phyloP scores from a whole-genome alignment of 768 basidiomycete species.

The Jaapia argillacea region DNA sequence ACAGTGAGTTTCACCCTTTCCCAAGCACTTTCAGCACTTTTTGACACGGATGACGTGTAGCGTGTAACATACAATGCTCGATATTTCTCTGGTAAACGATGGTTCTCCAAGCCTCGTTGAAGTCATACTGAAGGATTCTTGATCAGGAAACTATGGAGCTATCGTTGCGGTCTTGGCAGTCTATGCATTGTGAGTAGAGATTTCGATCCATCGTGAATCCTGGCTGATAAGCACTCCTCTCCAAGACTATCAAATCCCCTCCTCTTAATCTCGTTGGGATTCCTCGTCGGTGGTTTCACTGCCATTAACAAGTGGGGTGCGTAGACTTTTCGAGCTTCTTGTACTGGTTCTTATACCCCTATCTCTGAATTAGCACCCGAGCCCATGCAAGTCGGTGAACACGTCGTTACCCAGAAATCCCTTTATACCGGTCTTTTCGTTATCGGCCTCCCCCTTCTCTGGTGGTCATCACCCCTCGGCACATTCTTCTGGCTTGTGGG shows the following conservation, averaged over 20 bases:
- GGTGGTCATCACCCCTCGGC: constrained; percentile 62
- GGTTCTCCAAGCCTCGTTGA: constrained; percentile 1
- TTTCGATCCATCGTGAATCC: constrained; percentile 1
- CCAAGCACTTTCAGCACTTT: neutral
- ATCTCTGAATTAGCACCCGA: constrained; percentile 53
- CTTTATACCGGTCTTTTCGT: constrained; percentile 86
- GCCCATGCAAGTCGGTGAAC: constrained; percentile 73
- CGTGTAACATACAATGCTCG: constrained; percentile 93
- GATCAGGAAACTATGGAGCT: constrained; percentile 77
- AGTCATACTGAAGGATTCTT: constrained; percentile 3
- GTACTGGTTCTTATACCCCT: constrained; percentile 1
- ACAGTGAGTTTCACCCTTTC: constrained; percentile 35
- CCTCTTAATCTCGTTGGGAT: constrained; percentile 73
- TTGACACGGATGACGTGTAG: constrained; percentile 24
- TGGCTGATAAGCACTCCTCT: constrained; percentile 3
- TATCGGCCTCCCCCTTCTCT: constrained; percentile 84
- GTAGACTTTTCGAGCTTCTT: constrained; percentile 14
- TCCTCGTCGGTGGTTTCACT: constrained; percentile 87
- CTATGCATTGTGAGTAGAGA: constrained; percentile 65
- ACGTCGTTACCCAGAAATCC: constrained; percentile 79
- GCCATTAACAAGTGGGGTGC: constrained; percentile 85
- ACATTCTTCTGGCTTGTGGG: constrained; percentile 96
- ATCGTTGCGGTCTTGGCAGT: constrained; percentile 71
- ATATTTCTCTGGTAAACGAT: constrained; percentile 63
- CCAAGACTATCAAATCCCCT: constrained; percentile 70